These are phyloP conservation scores for Emmonsiellopsis sp. DNA, from an alignment of 2,329 filamentous ascomycete genomes.

Conservation along the genomic window DNA sequence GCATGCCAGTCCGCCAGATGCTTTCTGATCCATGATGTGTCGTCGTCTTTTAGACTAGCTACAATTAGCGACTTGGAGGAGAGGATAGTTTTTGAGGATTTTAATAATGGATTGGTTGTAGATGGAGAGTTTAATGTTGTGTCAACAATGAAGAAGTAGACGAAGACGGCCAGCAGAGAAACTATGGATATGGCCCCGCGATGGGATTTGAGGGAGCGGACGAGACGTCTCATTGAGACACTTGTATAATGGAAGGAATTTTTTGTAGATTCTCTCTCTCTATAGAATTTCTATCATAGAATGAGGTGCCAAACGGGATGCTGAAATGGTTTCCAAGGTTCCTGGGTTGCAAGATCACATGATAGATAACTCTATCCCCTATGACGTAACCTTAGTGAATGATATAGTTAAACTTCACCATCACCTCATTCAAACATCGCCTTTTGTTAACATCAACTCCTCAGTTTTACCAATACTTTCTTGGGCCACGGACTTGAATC, in stretches of 20 bases:
- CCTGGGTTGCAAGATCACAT: too few relatives aligned
- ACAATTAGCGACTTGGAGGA: conserved; percentile 21
- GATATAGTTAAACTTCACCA: too few relatives aligned
- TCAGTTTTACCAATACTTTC: too few relatives aligned
- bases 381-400: too few relatives aligned
- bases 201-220: neutral
- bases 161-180: neutral
- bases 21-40: conserved; percentile 31
- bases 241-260: neutral
- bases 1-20: conserved; percentile 40
- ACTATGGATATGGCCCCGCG: neutral
- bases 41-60: conserved; percentile 29
- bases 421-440: too few relatives aligned
- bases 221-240: neutral
- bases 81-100: neutral
- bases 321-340: too few relatives aligned
- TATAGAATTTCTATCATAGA: neutral
- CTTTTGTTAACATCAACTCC: too few relatives aligned
- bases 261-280: neutral
- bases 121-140: neutral
- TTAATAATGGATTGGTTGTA: neutral
- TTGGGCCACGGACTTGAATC: too few relatives aligned
- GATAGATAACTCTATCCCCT: too few relatives aligned
- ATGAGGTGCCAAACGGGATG: neutral
- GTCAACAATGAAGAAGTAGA: neutral